Conservation (phyloP, 768 basidiomycete genomes). For the Coprinopsis strossmayeri region DNA sequence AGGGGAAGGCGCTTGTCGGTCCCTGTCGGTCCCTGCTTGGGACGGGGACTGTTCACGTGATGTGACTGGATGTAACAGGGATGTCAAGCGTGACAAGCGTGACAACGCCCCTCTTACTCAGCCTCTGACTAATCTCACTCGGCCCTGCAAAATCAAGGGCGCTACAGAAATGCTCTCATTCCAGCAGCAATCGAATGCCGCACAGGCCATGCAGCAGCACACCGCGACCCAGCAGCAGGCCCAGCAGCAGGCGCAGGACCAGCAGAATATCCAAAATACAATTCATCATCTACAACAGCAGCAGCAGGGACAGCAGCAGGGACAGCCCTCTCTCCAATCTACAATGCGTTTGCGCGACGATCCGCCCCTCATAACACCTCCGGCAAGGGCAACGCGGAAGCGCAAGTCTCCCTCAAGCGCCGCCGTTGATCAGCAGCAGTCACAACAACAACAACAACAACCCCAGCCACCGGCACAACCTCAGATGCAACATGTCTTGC, state of each 20-base stretch:
- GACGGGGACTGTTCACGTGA: slow-evolving; percentile 3
- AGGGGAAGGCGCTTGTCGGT: slow-evolving; percentile 7
- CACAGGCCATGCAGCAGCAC: slow-evolving; percentile 15
- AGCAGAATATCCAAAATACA: slow-evolving; percentile 15
- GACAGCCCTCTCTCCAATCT: slow-evolving; percentile 13
- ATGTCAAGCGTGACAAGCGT: slow-evolving; percentile 7
- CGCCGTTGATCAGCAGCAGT: slow-evolving; percentile 22
- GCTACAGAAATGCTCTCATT: slow-evolving; percentile 31
- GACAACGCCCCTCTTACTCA: slow-evolving; percentile 24
- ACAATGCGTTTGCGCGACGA: slow-evolving; percentile 63
- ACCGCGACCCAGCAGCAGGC: slow-evolving; percentile 10
- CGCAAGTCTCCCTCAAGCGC: slow-evolving; percentile 59
- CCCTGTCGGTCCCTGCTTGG: slow-evolving; percentile 8
- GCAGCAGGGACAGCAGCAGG: slow-evolving; percentile 10
- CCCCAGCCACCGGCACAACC: slow-evolving; percentile 24
- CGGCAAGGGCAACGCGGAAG: slow-evolving; percentile 47
- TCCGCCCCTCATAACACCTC: slow-evolving; percentile 36
- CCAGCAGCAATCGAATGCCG: slow-evolving; percentile 24
- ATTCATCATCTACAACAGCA: slow-evolving; percentile 15
- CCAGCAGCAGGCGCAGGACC: slow-evolving; percentile 17
- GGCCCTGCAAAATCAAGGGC: slow-evolving; percentile 10
- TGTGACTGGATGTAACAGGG: slow-evolving; percentile 12
- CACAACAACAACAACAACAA: slow-evolving; percentile 20
- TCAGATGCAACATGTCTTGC: slow-evolving; percentile 45
- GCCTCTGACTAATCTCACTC: slow-evolving; percentile 42